phyloP scores from a whole-genome alignment of 106 monocot genomes.

The Dioscorea alata region DNA sequence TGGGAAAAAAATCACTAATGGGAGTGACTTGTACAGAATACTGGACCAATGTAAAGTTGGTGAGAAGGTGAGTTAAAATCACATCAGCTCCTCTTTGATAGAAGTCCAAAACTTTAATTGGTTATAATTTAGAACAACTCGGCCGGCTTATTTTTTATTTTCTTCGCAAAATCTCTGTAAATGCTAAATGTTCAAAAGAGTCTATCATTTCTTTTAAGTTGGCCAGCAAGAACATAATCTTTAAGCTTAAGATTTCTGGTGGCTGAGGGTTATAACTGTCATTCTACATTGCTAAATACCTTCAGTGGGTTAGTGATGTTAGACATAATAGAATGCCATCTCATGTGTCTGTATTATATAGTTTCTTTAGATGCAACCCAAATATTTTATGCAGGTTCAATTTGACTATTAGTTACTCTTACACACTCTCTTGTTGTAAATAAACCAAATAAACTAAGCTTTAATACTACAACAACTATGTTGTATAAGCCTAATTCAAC shows the following conservation, averaged over 20 bases:
- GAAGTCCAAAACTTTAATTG: not conserved
- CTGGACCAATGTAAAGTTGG: slow-evolving; percentile 98
- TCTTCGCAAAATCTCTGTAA: not conserved
- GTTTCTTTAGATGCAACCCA: too few relatives aligned
- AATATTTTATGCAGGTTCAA: too few relatives aligned
- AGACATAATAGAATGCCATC: too few relatives aligned
- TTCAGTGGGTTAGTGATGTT: not conserved
- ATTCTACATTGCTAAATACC: not conserved
- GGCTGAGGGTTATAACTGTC: not conserved
- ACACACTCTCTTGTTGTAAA: too few relatives aligned
- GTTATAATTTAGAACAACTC: not conserved
- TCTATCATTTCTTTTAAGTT: too few relatives aligned
- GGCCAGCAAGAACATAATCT: not conserved
- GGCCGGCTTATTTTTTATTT: not conserved
- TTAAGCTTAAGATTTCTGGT: not conserved
- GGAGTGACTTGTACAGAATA: slow-evolving; percentile 90
- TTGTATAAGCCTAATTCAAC: too few relatives aligned
- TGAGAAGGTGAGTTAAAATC: slow-evolving; percentile 50
- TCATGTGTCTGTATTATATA: too few relatives aligned
- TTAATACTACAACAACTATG: too few relatives aligned
- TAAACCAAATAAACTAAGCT: too few relatives aligned
- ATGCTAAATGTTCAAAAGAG: too few relatives aligned
- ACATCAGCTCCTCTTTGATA: not conserved
- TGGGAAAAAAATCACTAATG: slow-evolving; percentile 81
- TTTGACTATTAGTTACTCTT: too few relatives aligned